These are phyloP conservation scores for Psilocybe sp. DNA, from an alignment of 768 basidiomycete genomes.

Conservation along the genomic window DNA sequence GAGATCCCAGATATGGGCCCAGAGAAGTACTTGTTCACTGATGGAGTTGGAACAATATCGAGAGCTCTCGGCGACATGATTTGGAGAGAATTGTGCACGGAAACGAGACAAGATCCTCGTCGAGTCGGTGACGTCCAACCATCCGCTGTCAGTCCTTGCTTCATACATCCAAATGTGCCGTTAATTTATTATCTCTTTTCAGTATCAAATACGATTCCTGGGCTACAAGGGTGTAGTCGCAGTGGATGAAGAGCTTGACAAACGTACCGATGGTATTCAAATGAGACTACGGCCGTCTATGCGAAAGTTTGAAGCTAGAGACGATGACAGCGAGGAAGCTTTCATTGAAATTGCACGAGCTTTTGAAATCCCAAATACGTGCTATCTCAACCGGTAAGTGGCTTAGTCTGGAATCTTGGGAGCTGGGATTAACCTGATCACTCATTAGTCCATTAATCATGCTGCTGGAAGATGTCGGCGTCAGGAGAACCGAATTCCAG, in stretches of 20 bases:
- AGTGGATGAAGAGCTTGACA: slow-evolving; percentile 55
- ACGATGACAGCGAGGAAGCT: slow-evolving; percentile 36
- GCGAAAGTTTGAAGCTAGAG: slow-evolving; percentile 65
- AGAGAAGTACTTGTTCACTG: slow-evolving; percentile 52
- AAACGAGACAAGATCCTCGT: slow-evolving; percentile 31
- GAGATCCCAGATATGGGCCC: slow-evolving; percentile 54
- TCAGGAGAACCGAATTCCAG: slow-evolving; percentile 54
- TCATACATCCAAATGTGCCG: neutral
- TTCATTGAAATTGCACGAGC: slow-evolving; percentile 73
- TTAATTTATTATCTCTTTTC: slow-evolving; percentile 4
- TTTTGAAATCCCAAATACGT: slow-evolving; percentile 55
- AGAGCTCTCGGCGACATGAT: slow-evolving; percentile 53
- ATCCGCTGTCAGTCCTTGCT: slow-evolving; percentile 49
- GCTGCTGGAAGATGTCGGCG: slow-evolving; percentile 75
- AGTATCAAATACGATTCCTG: slow-evolving; percentile 81
- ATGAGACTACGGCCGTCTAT: slow-evolving; percentile 75
- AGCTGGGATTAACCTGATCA: neutral
- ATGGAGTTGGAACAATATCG: slow-evolving; percentile 82
- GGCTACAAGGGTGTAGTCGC: slow-evolving; percentile 82
- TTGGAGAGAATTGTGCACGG: slow-evolving; percentile 49
- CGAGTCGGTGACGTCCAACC: slow-evolving; percentile 38
- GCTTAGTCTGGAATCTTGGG: neutral
- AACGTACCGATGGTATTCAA: slow-evolving; percentile 43
- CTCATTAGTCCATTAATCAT: slow-evolving; percentile 63
- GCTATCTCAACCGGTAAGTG: slow-evolving; percentile 70